Evolutionary conservation across 2,329 filamentous ascomycete species (phyloP).

Genomic region (Xylaria arbuscula): DNA sequence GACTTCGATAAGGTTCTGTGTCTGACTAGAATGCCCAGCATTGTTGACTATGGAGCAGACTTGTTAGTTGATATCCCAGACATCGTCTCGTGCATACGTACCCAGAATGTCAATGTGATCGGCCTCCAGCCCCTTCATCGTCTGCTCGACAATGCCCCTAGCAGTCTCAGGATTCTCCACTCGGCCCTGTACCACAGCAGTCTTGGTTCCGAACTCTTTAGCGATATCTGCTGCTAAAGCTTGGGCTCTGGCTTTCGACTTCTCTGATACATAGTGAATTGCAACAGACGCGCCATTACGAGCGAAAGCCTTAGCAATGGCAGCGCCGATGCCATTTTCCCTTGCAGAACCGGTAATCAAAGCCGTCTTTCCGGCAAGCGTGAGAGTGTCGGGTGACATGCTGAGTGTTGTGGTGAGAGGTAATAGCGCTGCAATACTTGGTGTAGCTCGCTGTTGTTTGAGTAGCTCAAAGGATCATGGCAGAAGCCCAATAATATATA

Average conservation of each 20-base stretch:
- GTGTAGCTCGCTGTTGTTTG: not conserved
- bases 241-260: slow-evolving; percentile 47
- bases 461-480: not conserved
- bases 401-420: not conserved
- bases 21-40: slow-evolving; percentile 33
- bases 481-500: not conserved
- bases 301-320: slow-evolving; percentile 54
- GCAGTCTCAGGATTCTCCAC: slow-evolving; percentile 36
- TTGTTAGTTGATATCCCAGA: not conserved
- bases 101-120: slow-evolving; percentile 48
- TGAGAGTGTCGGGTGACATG: slow-evolving; percentile 53
- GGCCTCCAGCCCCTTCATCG: slow-evolving; percentile 39
- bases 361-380: slow-evolving; percentile 55
- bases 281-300: slow-evolving; percentile 56
- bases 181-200: slow-evolving; percentile 40
- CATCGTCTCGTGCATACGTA: slow-evolving; percentile 30
- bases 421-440: not conserved
- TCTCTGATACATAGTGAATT: slow-evolving; percentile 56
- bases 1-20: slow-evolving; percentile 36
- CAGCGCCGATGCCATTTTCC: slow-evolving; percentile 58
- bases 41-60: slow-evolving; percentile 44
- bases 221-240: slow-evolving; percentile 47
- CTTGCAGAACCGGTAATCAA: slow-evolving; percentile 59
- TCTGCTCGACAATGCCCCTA: slow-evolving; percentile 41
- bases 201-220: slow-evolving; percentile 45